phyloP scores from a whole-genome alignment of 2,329 filamentous ascomycete genomes.

The Ophiostoma pallidulum region DNA sequence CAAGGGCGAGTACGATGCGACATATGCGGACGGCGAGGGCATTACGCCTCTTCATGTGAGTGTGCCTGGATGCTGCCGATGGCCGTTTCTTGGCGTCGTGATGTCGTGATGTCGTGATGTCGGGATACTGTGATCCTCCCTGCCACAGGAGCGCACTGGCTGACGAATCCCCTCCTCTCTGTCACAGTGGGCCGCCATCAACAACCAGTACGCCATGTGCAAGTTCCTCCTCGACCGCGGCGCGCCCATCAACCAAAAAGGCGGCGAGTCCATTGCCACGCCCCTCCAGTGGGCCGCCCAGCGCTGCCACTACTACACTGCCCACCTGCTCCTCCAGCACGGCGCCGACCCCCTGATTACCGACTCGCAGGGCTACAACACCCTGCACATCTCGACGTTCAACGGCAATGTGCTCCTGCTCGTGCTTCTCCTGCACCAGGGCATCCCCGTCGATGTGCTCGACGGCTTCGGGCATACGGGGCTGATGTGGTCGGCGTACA shows the following conservation, averaged over 20 bases:
- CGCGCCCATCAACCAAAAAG: constrained; percentile 88
- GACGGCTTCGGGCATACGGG: constrained; percentile 88
- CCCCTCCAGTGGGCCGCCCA: constrained; percentile 96
- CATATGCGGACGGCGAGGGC: constrained; percentile 78
- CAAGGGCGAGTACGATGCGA: constrained; percentile 69
- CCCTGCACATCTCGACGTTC: constrained; percentile 91
- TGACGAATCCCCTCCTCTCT: constrained; percentile 11
- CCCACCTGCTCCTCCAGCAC: constrained; percentile 81
- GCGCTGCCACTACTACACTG: constrained; percentile 91
- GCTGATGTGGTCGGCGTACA: constrained; percentile 98
- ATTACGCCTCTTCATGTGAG: constrained; percentile 87
- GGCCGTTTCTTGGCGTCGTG: not conserved
- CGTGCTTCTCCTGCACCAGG: constrained; percentile 83
- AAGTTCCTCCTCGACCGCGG: constrained; percentile 80
- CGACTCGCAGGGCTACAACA: constrained; percentile 95
- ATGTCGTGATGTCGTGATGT: too few relatives aligned
- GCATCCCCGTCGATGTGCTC: constrained; percentile 84
- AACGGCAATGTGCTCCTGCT: constrained; percentile 91
- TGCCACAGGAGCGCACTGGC: too few relatives aligned
- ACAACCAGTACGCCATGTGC: constrained; percentile 96
- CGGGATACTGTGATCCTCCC: not conserved
- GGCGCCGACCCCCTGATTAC: constrained; percentile 88
- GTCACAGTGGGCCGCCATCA: constrained; percentile 89
- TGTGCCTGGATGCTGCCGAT: not conserved
- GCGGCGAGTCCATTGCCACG: constrained; percentile 89